Evolutionary conservation across 2,329 filamentous ascomycete species (phyloP), one percentile per base, ranked within the genome.

Genomic region (Penicillium brevicompactum): DNA sequence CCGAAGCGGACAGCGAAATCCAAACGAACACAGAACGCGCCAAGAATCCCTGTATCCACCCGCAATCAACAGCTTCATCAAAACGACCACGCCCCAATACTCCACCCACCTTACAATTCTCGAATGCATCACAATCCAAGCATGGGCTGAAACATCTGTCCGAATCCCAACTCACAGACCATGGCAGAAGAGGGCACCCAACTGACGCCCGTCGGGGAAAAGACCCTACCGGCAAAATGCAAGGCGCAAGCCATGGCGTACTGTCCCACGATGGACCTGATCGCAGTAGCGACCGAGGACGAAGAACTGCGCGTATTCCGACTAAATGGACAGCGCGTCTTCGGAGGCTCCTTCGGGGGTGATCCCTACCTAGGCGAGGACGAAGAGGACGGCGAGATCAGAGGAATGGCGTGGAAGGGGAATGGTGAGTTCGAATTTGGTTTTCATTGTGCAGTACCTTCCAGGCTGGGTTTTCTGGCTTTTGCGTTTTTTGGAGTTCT

Each of bases 211-310:
- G 71, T 77, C 44, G 71, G 69, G 41, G 74, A 76, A 59, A 76
- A 77, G 62, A 69, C 67, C 47, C 65, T 77, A 38, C 65, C 72
- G 31, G 66, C 70, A 65, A 76, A 73, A 73, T 76, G 74, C 64
- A 78, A 78, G 62, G 58, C 70, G 48, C 67, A 64, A 55, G 66
- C 88, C 48, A 80, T 93, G 32, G 82, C 87, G 24, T 91, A 89
- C 73, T 96, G 91, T 73, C 91, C 92, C 14, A 88, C 87, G 8
- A 90, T 96, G 78, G 91, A 97, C 74, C 81, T 97, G 44, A 81
- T 92, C 11, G 89, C 89, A 11, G 78, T 91, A 11, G 87, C 88
- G 13, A 84, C 82, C n/a, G 80, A 82, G 14, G 84, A 86, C 57
- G 85, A 85, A 46, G 85, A 86, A 47, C 78, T 97, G 16, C 82